Evolutionary conservation across 164 flowering plant species (phyloP).

Genomic region (Echeveria elegans): DNA sequence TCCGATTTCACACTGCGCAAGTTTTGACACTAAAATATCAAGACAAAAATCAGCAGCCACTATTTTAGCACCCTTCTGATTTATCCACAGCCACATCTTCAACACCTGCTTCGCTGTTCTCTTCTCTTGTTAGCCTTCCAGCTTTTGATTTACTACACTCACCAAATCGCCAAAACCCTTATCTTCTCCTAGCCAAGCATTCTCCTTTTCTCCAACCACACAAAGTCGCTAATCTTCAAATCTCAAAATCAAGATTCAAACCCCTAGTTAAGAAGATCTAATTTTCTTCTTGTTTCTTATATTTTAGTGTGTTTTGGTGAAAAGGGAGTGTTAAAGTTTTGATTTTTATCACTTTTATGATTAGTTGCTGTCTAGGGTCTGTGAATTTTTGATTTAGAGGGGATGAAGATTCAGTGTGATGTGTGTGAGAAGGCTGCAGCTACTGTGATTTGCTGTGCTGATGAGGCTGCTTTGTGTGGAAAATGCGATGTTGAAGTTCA

Average conservation of each 20-base stretch:
- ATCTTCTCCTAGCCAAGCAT: not conserved
- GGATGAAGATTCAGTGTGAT: slow-evolving; percentile 98
- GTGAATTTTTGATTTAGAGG: slow-evolving; percentile 8
- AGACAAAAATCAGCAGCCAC: not conserved
- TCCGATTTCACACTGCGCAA: not conserved
- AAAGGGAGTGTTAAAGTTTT: not conserved
- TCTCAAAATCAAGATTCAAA: too few species aligned
- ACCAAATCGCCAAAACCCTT: not conserved
- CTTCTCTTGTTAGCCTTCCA: not conserved
- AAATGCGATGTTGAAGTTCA: slow-evolving; percentile 87
- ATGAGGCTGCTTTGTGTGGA: slow-evolving; percentile 90
- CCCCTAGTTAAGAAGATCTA: too few species aligned
- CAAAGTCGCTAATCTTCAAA: not conserved
- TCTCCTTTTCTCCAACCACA: not conserved
- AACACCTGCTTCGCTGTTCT: not conserved
- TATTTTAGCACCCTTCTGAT: too few species aligned
- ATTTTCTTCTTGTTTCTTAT: not conserved
- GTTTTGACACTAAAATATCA: not conserved
- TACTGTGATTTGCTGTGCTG: slow-evolving; percentile 92
- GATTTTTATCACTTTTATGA: not conserved
- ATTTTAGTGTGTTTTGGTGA: not conserved
- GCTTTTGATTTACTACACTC: not conserved
- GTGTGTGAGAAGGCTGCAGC: slow-evolving; percentile 94
- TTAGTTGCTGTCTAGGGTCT: not conserved
- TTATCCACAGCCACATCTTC: not conserved